phyloP scores from a whole-genome alignment of 148 eudicot species.

The Chenopodium formosanum region DNA sequence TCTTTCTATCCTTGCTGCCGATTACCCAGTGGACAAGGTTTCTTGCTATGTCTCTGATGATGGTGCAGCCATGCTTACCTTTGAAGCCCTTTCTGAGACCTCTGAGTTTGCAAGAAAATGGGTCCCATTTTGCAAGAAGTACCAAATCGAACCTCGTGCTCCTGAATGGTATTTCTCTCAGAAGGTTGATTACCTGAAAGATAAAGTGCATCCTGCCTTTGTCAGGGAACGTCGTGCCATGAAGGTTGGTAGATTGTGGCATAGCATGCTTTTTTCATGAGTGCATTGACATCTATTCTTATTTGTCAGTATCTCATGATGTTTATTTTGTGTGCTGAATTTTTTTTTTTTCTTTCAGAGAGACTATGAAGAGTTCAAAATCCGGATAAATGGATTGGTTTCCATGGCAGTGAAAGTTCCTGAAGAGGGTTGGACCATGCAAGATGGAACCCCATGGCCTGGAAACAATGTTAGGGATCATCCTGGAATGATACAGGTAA shows the following conservation, averaged over 20 bases:
- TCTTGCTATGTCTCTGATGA: constrained; percentile 89
- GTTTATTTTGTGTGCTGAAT: constrained; percentile 7
- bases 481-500: constrained; percentile 98
- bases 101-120: constrained; percentile 94
- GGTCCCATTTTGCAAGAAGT: constrained; percentile 95
- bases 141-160: constrained; percentile 89
- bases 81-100: constrained; percentile 95
- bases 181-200: constrained; percentile 84
- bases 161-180: constrained; percentile 96
- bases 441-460: constrained; percentile 98
- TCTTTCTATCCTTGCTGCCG: constrained; percentile 90
- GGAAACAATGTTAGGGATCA: constrained; percentile 96
- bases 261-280: background rate
- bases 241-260: constrained; percentile 53
- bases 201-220: constrained; percentile 91
- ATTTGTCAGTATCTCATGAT: background rate
- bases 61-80: constrained; percentile 99
- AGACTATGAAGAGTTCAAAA: constrained; percentile 93
- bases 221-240: constrained; percentile 99
- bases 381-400: constrained; percentile 82
- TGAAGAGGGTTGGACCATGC: constrained; percentile 99
- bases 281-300: background rate
- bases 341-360: constrained; percentile 45
- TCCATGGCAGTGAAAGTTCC: constrained; percentile 93
- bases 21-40: constrained; percentile 93